Percentiles rank a stretch among this genome's conserved stretches.
phyloP scores from a whole-genome alignment of 1,139 yeast species.

The Entelexis sorbosivorans region DNA sequence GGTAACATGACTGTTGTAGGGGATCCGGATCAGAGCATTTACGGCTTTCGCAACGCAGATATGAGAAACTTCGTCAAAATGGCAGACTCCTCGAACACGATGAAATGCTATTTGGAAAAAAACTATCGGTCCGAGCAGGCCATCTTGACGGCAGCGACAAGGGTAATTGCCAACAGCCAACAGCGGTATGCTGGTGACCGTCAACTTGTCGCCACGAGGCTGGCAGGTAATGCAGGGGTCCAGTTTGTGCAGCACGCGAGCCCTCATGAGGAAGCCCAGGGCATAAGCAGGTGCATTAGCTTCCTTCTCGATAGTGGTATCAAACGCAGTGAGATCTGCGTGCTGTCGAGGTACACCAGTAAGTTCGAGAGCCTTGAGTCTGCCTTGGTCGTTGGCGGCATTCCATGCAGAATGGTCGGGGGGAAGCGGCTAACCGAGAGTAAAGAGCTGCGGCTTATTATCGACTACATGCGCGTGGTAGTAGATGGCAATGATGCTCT shows the following conservation, averaged over 20 bases:
- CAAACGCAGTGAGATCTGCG: constrained; percentile 52
- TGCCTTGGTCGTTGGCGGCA: constrained; percentile 41
- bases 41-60: constrained; percentile 76
- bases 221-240: not conserved
- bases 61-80: constrained; percentile 54
- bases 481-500: constrained; percentile 47
- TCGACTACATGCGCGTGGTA: constrained; percentile 55
- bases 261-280: constrained; percentile 43
- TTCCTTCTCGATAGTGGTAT: constrained; percentile 27
- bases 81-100: constrained; percentile 27
- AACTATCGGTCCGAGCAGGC: constrained; percentile 73
- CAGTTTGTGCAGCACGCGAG: constrained; percentile 27
- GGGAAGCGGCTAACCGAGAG: constrained; percentile 77
- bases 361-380: constrained; percentile 53
- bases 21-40: constrained; percentile 92
- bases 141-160: constrained; percentile 55
- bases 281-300: constrained; percentile 42
- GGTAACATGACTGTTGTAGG: constrained; percentile 75
- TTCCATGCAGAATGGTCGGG: constrained; percentile 58
- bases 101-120: constrained; percentile 40
- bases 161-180: constrained; percentile 37
- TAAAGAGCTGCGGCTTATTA: constrained; percentile 50
- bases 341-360: constrained; percentile 54
- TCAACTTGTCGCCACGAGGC: not conserved
- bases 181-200: constrained; percentile 6